phyloP scores from a whole-genome alignment of 768 basidiomycete species.

The Tylopilus intermedius region DNA sequence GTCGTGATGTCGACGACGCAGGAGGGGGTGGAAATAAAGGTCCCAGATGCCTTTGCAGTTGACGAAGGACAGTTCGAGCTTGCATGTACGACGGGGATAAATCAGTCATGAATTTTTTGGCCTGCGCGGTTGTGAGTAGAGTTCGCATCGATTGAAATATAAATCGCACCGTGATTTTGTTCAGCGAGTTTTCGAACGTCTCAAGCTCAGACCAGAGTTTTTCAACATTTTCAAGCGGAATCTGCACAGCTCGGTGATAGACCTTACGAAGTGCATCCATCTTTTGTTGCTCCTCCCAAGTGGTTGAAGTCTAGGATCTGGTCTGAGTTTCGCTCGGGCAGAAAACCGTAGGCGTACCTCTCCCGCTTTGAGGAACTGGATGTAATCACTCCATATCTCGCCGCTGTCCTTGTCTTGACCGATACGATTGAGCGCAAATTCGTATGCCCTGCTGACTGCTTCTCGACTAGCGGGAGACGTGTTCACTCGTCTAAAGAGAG shows the following conservation, averaged over 20 bases:
- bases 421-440: constrained; percentile 85
- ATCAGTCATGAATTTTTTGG: constrained; percentile 94
- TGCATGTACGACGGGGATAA: constrained; percentile 94
- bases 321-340: constrained; percentile 2
- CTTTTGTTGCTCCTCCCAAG: constrained; percentile 95
- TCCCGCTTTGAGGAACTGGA: constrained; percentile 77
- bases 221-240: constrained; percentile 92
- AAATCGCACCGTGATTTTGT: constrained; percentile 69
- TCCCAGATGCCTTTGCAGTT: constrained; percentile 66
- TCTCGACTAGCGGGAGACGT: constrained; percentile 65
- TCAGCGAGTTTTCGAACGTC: constrained; percentile 82
- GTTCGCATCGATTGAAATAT: neutral
- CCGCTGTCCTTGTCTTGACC: constrained; percentile 91
- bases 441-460: constrained; percentile 81
- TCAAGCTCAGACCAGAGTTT: constrained; percentile 91
- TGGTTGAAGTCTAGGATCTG: constrained; percentile 54
- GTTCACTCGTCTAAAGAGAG: constrained; percentile 56
- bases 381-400: constrained; percentile 91
- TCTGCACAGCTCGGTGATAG: constrained; percentile 90
- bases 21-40: constrained; percentile 53
- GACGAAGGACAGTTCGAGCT: constrained; percentile 82
- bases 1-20: constrained; percentile 37
- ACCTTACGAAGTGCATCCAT: constrained; percentile 90
- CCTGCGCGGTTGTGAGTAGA: constrained; percentile 38
- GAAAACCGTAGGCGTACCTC: constrained; percentile 49